Percentiles rank a stretch among this genome's conserved stretches.
Evolutionary conservation across 73 alveolate genomes (phyloP).

Genomic region (Symbiodinium natans): DNA sequence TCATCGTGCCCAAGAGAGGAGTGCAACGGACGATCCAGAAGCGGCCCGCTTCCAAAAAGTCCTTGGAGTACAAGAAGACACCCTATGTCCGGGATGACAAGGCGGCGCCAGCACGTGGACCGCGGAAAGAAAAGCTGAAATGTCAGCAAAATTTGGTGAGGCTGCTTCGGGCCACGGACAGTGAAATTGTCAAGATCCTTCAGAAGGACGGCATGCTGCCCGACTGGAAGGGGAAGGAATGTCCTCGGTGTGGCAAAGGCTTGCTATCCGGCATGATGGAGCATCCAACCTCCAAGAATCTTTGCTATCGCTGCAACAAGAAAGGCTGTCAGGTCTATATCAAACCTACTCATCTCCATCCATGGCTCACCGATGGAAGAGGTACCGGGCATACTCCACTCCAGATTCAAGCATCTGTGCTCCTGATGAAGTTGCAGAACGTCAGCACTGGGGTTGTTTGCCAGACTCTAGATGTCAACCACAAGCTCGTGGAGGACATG

Average conservation of each 20-base stretch:
- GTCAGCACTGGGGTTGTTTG: no score
- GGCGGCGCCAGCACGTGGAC: not conserved
- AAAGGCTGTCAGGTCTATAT: not conserved
- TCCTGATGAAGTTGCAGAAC: no score
- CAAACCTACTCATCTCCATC: no score
- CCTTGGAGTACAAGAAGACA: not conserved
- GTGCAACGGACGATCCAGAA: not conserved
- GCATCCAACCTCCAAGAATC: not conserved
- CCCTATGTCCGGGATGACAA: not conserved
- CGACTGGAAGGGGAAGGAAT: not conserved
- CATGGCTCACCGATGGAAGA: no score
- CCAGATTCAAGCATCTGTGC: no score
- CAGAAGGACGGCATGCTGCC: not conserved
- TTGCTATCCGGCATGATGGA: not conserved
- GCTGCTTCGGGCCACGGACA: not conserved
- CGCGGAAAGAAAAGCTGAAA: not conserved
- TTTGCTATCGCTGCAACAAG: not conserved
- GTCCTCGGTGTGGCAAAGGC: not conserved
- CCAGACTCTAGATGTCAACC: no score
- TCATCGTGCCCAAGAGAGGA: not conserved
- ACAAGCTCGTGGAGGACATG: no score
- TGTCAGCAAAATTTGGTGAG: not conserved
- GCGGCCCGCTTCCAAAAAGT: not conserved
- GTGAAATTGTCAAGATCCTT: not conserved
- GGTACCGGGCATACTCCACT: no score